Evolutionary conservation across 176 grass and related monocot genomes (phyloP), one percentile per base, ranked within the genome.

Genomic region (Carex cristatella): DNA sequence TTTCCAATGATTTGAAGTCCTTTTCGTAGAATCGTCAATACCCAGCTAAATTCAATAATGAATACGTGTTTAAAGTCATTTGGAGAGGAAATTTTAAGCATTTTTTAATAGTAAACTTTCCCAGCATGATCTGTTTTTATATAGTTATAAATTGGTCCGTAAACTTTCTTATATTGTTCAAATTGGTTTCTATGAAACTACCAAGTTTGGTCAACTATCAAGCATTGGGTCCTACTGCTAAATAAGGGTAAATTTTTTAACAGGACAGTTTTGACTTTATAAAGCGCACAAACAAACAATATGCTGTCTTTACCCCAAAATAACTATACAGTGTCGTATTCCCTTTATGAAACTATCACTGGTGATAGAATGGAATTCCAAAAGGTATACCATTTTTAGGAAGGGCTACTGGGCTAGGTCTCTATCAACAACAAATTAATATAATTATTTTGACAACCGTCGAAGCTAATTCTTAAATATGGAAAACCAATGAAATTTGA

Each of bases 1-100:
- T 77, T 77, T 77, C 51, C 73, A 54, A 77, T 77, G 73, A 77
- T 77, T 77, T 4, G 73, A 56, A 57, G 73, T 77, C 46, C 3
- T 32, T 77, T 56, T 77, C 27, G 56, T 56, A 54, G 10, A 57
- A 33, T 51, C 49, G 49, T 77, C 12, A 23, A 57, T 77, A 10
- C 15, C 19, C 10, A 56, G 49, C 27, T 31, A 77, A 77, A 56
- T 77, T 77, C 19, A 54, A 44, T 71, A 71, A 70, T 44, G 7
- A 44, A 7, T 44, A 7, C 33, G 33, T 35, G 33, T 35, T 35
- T 35, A 35, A 35, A 35, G 33, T 35, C 33, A 35, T 35, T 35
- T 35, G 33, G 33, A 23, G 23, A 23, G 10, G 8, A 0, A 30
- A 27, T 76, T 54, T 30, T 10, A 28, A 75, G 13, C 18, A 53